Conservation (phyloP, 345 rosid genomes). For the Schrenkiella parvula region DNA sequence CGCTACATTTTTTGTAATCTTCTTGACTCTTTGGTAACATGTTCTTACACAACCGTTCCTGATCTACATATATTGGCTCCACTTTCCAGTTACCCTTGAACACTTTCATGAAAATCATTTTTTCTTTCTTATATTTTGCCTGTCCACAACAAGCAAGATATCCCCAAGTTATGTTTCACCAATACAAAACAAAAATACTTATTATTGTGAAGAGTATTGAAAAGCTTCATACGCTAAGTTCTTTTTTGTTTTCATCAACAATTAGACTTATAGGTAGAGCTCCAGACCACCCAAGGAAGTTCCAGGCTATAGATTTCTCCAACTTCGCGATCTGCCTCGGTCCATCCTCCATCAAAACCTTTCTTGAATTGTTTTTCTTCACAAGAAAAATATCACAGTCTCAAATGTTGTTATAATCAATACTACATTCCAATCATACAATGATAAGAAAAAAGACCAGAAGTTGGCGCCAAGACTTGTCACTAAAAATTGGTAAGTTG, state of each 20-base stretch:
- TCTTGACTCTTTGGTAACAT: conserved; percentile 51
- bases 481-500: not conserved
- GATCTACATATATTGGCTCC: conserved; percentile 57
- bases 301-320: conserved; percentile 66
- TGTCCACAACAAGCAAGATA: conserved; percentile 26
- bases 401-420: not conserved
- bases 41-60: conserved; percentile 48
- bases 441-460: not conserved
- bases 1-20: conserved; percentile 54
- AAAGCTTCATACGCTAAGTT: conserved; percentile 43
- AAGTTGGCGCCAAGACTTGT: not conserved
- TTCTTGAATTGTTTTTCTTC: conserved; percentile 59
- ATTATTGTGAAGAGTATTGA: not conserved
- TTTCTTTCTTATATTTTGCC: conserved; percentile 68
- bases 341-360: conserved; percentile 56
- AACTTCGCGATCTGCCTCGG: conserved; percentile 58
- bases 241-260: conserved; percentile 60
- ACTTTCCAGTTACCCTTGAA: conserved; percentile 72
- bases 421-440: not conserved
- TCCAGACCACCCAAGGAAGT: conserved; percentile 79
- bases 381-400: not conserved
- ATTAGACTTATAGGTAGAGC: conserved; percentile 57
- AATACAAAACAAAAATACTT: not conserved
- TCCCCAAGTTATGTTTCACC: not conserved
- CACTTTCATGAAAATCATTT: conserved; percentile 59